phyloP scores from a whole-genome alignment of 805 yeast species.

The Monosporozyma siamensis region DNA sequence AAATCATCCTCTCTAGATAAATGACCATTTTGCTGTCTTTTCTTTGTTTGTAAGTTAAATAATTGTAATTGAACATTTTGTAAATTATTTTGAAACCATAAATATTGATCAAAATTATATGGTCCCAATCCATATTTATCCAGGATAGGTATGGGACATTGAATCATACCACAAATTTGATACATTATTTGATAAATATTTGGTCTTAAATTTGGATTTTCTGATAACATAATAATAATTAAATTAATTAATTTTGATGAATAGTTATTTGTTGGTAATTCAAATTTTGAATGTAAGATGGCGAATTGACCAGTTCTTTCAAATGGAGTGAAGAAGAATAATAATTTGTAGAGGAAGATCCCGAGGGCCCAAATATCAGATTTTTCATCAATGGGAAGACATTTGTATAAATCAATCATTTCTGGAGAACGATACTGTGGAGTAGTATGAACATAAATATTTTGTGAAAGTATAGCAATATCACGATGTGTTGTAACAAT shows the following conservation, averaged over 20 bases:
- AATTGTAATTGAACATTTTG: slow-evolving; percentile 25
- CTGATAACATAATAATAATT: slow-evolving; percentile 72
- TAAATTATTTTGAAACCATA: slow-evolving; percentile 38
- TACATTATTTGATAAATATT: slow-evolving; percentile 71
- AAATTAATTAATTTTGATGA: slow-evolving; percentile 67
- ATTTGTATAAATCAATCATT: slow-evolving; percentile 82
- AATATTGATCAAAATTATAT: slow-evolving; percentile 47
- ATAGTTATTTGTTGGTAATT: slow-evolving; percentile 66
- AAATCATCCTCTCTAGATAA: slow-evolving; percentile 11
- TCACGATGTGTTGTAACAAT: slow-evolving; percentile 70
- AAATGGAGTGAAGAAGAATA: slow-evolving; percentile 92
- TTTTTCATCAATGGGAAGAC: slow-evolving; percentile 82
- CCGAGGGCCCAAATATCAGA: slow-evolving; percentile 97
- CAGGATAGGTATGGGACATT: slow-evolving; percentile 35
- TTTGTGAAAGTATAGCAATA: slow-evolving; percentile 70
- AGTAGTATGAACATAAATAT: slow-evolving; percentile 83
- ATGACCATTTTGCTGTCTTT: slow-evolving; percentile 9
- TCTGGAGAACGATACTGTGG: slow-evolving; percentile 96
- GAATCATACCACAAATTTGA: slow-evolving; percentile 51
- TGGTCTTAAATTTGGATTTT: slow-evolving; percentile 76
- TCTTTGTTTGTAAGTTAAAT: slow-evolving; percentile 22
- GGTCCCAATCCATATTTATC: slow-evolving; percentile 40
- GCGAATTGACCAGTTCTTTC: slow-evolving; percentile 79
- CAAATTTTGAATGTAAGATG: slow-evolving; percentile 74
- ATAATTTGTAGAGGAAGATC: slow-evolving; percentile 77